These are phyloP conservation scores for Trichoderma erinaceum DNA, from an alignment of 495 filamentous ascomycete genomes.

Conservation along the genomic window DNA sequence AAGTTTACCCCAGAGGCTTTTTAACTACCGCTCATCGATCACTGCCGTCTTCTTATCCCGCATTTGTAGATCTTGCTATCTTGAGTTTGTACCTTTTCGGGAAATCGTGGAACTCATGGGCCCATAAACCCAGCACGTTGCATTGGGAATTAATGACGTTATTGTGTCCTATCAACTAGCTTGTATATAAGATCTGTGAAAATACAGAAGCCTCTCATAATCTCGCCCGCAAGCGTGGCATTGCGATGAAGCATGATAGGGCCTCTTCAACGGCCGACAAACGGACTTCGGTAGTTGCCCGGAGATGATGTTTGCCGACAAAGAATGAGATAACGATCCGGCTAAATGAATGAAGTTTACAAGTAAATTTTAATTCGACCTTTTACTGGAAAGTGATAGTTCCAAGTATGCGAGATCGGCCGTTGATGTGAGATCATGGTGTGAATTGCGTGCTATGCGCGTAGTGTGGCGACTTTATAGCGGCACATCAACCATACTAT, in stretches of 20 bases:
- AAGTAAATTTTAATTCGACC: not conserved
- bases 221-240: not conserved
- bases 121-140: constrained; percentile 11
- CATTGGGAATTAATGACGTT: constrained; percentile 3
- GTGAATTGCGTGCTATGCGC: constrained; percentile 11
- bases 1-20: not conserved
- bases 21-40: not conserved
- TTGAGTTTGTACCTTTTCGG: constrained; percentile 40
- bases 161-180: not conserved
- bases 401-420: constrained; percentile 3
- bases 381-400: not conserved
- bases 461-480: constrained; percentile 8
- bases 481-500: not conserved
- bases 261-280: not conserved
- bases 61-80: constrained; percentile 26
- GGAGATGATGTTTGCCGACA: not conserved
- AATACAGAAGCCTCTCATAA: not conserved
- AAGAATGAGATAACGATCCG: not conserved
- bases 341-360: not conserved
- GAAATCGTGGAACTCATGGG: not conserved
- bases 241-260: not conserved
- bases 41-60: not conserved
- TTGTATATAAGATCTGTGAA: not conserved
- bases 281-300: not conserved
- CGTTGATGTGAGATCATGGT: constrained; percentile 14